Base-by-base conservation (phyloP, 495 filamentous ascomycete genomes). In the Tricharina praecox region DNA sequence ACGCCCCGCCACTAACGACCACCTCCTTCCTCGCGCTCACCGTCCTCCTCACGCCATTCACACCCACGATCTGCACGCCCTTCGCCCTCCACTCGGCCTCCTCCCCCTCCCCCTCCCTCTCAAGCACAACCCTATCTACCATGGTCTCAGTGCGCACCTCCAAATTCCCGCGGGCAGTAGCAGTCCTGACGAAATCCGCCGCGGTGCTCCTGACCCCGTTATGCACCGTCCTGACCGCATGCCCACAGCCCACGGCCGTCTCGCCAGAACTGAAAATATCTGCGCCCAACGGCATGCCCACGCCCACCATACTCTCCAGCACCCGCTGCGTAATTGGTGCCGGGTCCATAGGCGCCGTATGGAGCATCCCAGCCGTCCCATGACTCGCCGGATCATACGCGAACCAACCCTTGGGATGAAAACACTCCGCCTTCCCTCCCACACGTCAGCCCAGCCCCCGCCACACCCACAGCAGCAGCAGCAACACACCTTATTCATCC, bases 201-300 rank as follows among this genome's bases (percentile, higher is more conserved):
- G 62, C 59, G 0, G 68, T 74, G 7, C 64, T 69, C 11, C 71
- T 63, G n/a, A 64, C 47, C 0, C 70, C 71, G 28, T 72, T 59
- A 45, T 69, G 63, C 0, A 70, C 67, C 3, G 71, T 71, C 32
- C 70, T 64, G 21, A 66, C 64, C 0, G 54, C 68, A 60, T 73
- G 70, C 30, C 71, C 71, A 50, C 70, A 73, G 4, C 71, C 70
- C 33, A 72, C 66, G 3, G 68, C 46, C 4, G 58, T 53, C 9
- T 70, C 63, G 13, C 71, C 70, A 1, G 65, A 62, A 40, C 59
- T 66, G 53, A 73, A 73, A 65, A 74, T 69, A 49, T 73, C 71
- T 23, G 64, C 62, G 35, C 67, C 57, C 4, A 67, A 59, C 1
- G 65, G 64, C 16, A 74, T 50, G 7, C 68, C 70, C 36, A 67